Percentiles rank a stretch among this genome's conserved stretches.
These are phyloP conservation scores for Wickerhamiella slavikovae DNA, from an alignment of 805 yeast genomes.

Conservation along the genomic window DNA sequence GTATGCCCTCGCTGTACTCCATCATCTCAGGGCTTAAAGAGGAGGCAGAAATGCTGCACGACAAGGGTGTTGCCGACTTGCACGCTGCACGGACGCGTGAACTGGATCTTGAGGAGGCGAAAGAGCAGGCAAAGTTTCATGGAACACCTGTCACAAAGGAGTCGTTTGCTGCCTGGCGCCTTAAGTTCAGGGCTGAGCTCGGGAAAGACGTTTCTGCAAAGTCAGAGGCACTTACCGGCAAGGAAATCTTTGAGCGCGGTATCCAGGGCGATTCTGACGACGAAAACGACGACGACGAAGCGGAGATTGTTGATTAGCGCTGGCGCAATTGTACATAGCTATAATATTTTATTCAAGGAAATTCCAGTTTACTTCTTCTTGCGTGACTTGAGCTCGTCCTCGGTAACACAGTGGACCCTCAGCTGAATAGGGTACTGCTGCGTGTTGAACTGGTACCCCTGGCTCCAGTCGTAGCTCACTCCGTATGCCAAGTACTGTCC, in stretches of 20 bases:
- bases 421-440: constrained; percentile 57
- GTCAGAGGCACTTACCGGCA: constrained; percentile 64
- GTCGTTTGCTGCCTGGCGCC: constrained; percentile 55
- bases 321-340: not conserved
- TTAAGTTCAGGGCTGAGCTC: constrained; percentile 51
- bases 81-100: constrained; percentile 41
- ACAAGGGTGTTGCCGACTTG: constrained; percentile 28
- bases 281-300: constrained; percentile 20
- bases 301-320: not conserved
- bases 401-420: constrained; percentile 67
- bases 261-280: constrained; percentile 53
- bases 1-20: constrained; percentile 83
- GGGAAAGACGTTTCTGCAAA: constrained; percentile 36
- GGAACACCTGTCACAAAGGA: constrained; percentile 82
- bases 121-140: constrained; percentile 72
- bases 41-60: constrained; percentile 49
- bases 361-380: not conserved
- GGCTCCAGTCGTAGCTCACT: constrained; percentile 85
- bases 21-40: constrained; percentile 63
- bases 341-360: not conserved
- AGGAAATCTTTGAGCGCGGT: constrained; percentile 78
- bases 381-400: constrained; percentile 51
- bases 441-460: constrained; percentile 51
- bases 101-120: constrained; percentile 43
- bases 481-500: constrained; percentile 86